Conservation (phyloP, 257 asterid species). For the Rehmannia glutinosa region DNA sequence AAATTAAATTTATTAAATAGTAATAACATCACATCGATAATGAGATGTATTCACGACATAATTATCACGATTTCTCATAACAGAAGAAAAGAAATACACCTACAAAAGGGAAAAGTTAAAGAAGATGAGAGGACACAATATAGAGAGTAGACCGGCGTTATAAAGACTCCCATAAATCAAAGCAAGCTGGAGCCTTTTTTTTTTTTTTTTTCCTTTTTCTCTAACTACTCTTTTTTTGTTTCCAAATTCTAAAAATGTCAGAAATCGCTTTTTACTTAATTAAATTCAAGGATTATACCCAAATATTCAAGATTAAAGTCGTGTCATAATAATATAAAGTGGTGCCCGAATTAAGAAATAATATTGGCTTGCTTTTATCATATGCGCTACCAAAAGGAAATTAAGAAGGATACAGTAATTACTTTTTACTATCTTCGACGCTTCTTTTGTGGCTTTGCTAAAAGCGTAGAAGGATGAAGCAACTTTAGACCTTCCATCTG, state of each 20-base stretch:
- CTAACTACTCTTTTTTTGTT: constrained; percentile 2
- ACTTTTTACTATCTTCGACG: constrained; percentile 5
- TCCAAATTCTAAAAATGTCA: constrained; percentile 15
- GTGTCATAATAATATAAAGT: background rate
- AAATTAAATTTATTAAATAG: too few relatives aligned
- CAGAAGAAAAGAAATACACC: background rate
- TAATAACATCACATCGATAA: too few relatives aligned
- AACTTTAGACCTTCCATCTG: constrained; percentile 28
- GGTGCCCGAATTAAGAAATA: background rate
- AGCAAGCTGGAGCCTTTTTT: constrained; percentile 7
- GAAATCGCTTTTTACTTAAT: background rate
- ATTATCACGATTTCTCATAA: too few relatives aligned
- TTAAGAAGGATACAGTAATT: constrained; percentile 5
- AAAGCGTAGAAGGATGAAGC: constrained; percentile 40
- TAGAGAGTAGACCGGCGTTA: constrained; percentile 14
- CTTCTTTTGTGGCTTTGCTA: constrained; percentile 27
- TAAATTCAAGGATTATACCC: background rate
- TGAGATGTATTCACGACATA: background rate
- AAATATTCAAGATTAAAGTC: background rate
- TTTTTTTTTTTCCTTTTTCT: too few relatives aligned
- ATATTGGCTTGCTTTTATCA: background rate
- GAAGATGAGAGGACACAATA: background rate
- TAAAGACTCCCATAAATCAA: constrained; percentile 22
- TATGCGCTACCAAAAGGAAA: background rate
- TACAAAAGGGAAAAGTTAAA: constrained; percentile 4